phyloP scores from a whole-genome alignment of 2,329 filamentous ascomycete species.

The Sporothrix mexicana region DNA sequence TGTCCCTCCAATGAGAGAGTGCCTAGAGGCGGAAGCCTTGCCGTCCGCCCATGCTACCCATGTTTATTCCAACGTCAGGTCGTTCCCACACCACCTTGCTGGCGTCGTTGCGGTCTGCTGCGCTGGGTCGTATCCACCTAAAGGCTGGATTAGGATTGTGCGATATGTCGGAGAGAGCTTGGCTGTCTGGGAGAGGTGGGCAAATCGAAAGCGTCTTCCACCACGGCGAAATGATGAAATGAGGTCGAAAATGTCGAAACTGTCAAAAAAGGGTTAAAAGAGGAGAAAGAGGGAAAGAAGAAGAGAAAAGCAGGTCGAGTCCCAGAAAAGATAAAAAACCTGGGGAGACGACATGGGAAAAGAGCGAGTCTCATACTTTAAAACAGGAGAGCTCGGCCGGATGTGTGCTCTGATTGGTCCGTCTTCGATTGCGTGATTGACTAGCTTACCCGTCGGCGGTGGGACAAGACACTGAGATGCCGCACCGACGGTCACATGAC shows the following conservation, averaged over 20 bases:
- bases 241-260: constrained; percentile 29
- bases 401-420: constrained; percentile 34
- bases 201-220: background rate
- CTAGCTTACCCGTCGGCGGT: constrained; percentile 29
- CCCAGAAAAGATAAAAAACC: background rate
- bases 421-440: constrained; percentile 36
- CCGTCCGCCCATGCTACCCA: background rate
- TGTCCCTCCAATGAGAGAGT: background rate
- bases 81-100: background rate
- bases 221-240: constrained; percentile 30
- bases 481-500: constrained; percentile 31
- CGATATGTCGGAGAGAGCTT: too few species aligned
- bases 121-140: background rate
- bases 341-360: background rate
- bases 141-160: too few species aligned
- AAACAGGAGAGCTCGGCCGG: constrained; percentile 16
- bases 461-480: constrained; percentile 12
- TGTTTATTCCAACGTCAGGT: background rate
- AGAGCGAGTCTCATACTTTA: constrained; percentile 10
- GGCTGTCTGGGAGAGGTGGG: background rate
- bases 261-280: background rate
- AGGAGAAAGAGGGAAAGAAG: constrained; percentile 9
- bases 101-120: background rate
- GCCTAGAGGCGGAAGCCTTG: too few species aligned
- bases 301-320: too few species aligned